phyloP scores from a whole-genome alignment of 1,284 basidiomycete species.

The Marasmius oreades region DNA sequence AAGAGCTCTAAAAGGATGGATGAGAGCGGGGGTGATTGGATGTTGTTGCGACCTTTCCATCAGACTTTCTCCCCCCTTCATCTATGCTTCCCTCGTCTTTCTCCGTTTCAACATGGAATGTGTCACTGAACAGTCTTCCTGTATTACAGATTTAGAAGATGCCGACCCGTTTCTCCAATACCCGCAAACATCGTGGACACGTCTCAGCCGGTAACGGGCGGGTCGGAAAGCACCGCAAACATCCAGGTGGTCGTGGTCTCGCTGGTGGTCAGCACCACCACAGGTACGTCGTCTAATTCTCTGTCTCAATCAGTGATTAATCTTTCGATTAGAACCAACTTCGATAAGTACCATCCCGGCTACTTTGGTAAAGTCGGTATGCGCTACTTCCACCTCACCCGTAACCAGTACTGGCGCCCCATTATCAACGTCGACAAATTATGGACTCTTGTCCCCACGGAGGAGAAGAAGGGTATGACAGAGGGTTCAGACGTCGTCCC shows the following conservation, averaged over 20 bases:
- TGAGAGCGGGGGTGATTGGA: constrained; percentile 28
- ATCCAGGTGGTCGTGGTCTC: constrained; percentile 99
- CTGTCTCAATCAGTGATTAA: background rate
- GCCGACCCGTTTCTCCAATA: constrained; percentile 94
- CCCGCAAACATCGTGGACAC: constrained; percentile 98
- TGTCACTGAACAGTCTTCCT: constrained; percentile 2
- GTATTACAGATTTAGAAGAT: constrained; percentile 50
- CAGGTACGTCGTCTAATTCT: constrained; percentile 55
- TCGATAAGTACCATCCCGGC: constrained; percentile 96
- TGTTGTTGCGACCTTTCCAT: constrained; percentile 39
- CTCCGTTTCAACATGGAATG: background rate
- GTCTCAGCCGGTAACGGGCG: constrained; percentile 99
- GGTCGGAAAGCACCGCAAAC: constrained; percentile 99
- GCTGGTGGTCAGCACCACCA: constrained; percentile 99
- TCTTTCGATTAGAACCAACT: constrained; percentile 65
- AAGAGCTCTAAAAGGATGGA: constrained; percentile 14
- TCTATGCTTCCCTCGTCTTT: background rate
- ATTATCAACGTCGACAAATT: constrained; percentile 98
- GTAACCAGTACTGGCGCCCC: constrained; percentile 88
- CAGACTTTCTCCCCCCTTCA: background rate
- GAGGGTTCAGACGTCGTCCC: constrained; percentile 79
- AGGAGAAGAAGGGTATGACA: constrained; percentile 71
- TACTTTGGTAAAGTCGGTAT: constrained; percentile 99
- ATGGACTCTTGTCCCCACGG: constrained; percentile 76
- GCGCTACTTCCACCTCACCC: constrained; percentile 95